phyloP scores from a whole-genome alignment of 139 green algal species.

The Yamagishiella unicocca region DNA sequence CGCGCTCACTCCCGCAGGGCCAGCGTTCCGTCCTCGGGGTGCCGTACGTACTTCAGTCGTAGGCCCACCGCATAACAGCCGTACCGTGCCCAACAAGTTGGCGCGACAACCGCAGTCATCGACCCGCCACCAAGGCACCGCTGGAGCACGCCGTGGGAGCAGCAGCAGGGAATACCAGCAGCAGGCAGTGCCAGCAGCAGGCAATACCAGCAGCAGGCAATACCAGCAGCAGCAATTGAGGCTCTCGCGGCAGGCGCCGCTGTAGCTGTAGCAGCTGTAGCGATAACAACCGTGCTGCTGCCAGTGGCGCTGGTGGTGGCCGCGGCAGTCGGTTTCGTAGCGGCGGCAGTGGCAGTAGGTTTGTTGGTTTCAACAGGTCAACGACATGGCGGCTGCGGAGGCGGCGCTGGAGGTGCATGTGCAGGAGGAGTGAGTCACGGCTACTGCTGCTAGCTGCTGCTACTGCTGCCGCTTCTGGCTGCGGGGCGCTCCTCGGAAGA shows the following conservation, averaged over 20 bases:
- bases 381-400: not conserved
- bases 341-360: not conserved
- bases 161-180: too few species aligned
- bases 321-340: not conserved
- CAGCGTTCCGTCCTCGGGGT: too few species aligned
- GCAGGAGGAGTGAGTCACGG: conserved; percentile 8
- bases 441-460: too few species aligned
- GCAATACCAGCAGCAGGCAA: too few species aligned
- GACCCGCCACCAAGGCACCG: too few species aligned
- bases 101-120: too few species aligned
- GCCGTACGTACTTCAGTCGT: too few species aligned
- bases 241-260: not conserved
- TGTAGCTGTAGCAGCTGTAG: not conserved
- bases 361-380: not conserved
- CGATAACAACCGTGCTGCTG: not conserved
- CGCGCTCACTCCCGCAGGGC: too few species aligned
- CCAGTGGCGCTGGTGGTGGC: not conserved
- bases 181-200: too few species aligned
- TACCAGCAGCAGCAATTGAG: not conserved
- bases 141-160: too few species aligned
- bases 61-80: too few species aligned
- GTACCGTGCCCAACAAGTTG: too few species aligned
- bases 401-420: conserved; percentile 18
- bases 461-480: not conserved
- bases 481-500: not conserved